Conservation (phyloP, 768 basidiomycete genomes). For the Amanita pseudoporphyria region DNA sequence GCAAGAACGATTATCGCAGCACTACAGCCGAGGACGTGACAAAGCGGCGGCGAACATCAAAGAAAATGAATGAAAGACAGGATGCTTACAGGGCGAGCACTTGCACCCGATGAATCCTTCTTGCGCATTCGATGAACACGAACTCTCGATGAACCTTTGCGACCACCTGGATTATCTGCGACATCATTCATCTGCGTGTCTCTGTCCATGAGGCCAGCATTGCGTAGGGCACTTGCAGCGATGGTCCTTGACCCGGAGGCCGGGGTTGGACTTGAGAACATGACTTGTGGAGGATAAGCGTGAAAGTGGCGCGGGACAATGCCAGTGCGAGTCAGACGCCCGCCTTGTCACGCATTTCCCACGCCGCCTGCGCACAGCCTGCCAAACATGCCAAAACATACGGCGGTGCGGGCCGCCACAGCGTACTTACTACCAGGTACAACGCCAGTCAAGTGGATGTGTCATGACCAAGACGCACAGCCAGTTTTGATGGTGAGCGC, state of each 20-base stretch:
- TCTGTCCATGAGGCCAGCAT: conserved; percentile 67
- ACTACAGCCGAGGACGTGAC: not conserved
- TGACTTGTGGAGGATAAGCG: conserved; percentile 17
- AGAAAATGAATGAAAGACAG: conserved; percentile 21
- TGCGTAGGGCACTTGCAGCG: conserved; percentile 53
- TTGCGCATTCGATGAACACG: conserved; percentile 52
- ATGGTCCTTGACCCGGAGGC: conserved; percentile 49
- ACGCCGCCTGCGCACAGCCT: conserved; percentile 2
- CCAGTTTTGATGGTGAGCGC: not conserved
- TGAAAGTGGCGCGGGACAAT: conserved; percentile 8
- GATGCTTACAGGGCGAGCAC: conserved; percentile 60
- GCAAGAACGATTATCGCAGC: not conserved
- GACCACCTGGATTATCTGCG: conserved; percentile 60
- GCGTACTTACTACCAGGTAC: too few relatives aligned
- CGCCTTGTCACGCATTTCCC: not conserved
- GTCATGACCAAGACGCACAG: not conserved
- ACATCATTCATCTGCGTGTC: conserved; percentile 70
- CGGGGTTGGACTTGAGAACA: conserved; percentile 56
- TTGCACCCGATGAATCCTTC: conserved; percentile 34
- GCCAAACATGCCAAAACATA: not conserved
- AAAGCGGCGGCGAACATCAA: conserved; percentile 17
- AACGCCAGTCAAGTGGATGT: too few relatives aligned
- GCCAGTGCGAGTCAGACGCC: not conserved
- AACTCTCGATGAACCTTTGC: conserved; percentile 57
- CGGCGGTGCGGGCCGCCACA: too few relatives aligned